These are phyloP conservation scores for Phycomyces blakesleeanus DNA, from an alignment of 192 early-diverging fungal genomes.

Conservation along the genomic window DNA sequence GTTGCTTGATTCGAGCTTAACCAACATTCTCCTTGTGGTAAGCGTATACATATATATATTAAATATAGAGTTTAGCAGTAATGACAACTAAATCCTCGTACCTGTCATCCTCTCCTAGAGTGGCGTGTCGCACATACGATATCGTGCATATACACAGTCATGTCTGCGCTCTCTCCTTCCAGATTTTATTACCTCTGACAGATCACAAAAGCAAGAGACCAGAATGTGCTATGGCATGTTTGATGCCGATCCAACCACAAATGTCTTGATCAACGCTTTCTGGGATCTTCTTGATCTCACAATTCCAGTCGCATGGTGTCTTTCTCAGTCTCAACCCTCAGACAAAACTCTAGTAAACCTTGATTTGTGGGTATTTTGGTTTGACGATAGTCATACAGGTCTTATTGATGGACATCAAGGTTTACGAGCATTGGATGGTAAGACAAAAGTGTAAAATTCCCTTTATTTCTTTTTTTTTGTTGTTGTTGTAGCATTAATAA, in stretches of 20 bases:
- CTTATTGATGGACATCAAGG: slow-evolving; percentile 9
- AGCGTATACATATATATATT: not conserved
- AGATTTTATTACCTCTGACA: not conserved
- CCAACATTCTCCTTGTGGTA: not conserved
- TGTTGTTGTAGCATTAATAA: no score
- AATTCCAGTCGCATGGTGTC: slow-evolving; percentile 8
- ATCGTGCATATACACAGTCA: slow-evolving; percentile 12
- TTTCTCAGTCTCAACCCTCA: not conserved
- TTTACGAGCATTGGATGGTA: slow-evolving; percentile 17
- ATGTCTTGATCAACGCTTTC: slow-evolving; percentile 2
- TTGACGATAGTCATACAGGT: slow-evolving; percentile 24
- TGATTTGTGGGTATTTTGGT: slow-evolving; percentile 30
- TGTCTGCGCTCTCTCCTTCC: not conserved
- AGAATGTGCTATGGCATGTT: no score
- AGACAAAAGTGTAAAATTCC: not conserved
- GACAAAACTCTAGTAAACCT: not conserved
- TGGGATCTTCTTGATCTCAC: slow-evolving; percentile 2
- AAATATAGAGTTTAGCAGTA: no score
- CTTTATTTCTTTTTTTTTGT: not conserved
- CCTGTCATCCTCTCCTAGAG: slow-evolving; percentile 1
- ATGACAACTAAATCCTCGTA: no score
- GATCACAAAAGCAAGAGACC: not conserved
- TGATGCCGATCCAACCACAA: not conserved
- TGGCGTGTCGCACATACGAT: slow-evolving; percentile 14
- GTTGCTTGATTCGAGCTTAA: not conserved